Evolutionary conservation across 176 grass and related monocot genomes (phyloP).

Genomic region (Oryza brachyantha): DNA sequence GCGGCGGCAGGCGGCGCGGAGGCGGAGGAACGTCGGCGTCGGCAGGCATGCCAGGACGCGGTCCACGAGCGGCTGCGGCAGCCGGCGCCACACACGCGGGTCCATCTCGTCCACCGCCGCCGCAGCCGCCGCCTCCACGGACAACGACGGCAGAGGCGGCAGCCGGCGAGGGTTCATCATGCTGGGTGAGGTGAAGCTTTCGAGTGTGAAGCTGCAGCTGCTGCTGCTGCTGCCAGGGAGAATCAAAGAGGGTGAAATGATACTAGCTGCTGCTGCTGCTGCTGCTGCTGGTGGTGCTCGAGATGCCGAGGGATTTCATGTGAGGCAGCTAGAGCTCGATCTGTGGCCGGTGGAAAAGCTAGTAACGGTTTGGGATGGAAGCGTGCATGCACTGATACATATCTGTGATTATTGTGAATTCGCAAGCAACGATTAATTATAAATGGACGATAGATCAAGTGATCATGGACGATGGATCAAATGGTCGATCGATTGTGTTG

Average conservation of each 20-base stretch:
- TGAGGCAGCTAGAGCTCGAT: neutral
- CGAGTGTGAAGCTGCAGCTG: neutral
- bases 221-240: too few species aligned
- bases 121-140: neutral
- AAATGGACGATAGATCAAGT: neutral
- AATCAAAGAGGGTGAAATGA: neutral
- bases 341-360: neutral
- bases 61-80: slow-evolving; percentile 74
- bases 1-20: slow-evolving; percentile 72
- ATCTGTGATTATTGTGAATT: neutral
- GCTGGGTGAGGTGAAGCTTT: neutral
- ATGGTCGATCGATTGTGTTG: too few species aligned
- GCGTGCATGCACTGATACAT: neutral
- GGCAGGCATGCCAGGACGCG: slow-evolving; percentile 83
- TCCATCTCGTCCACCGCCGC: slow-evolving; percentile 43
- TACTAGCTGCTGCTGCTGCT: neutral
- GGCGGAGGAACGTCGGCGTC: slow-evolving; percentile 68
- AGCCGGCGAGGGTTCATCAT: slow-evolving; percentile 39
- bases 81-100: slow-evolving; percentile 70
- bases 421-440: neutral
- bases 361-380: neutral
- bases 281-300: neutral
- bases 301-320: slow-evolving; percentile 19
- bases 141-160: neutral
- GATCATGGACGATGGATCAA: too few species aligned